A percentile compares a stretch with the other conserved stretches of the same genome.
Conservation (phyloP, 305 asterid species). For the Fraxinus velutina region DNA sequence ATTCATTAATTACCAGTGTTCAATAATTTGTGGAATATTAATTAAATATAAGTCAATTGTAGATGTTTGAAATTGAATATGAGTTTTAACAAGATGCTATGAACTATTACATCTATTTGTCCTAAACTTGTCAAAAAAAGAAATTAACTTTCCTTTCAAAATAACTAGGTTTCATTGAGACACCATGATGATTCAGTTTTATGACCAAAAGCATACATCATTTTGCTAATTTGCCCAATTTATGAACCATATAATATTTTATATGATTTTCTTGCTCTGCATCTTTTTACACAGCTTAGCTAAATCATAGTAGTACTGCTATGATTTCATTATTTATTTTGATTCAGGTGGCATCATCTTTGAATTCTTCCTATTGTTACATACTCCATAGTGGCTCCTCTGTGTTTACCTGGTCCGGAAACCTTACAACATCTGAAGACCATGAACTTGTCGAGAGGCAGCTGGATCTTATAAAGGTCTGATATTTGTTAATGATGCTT, state of each 20-base stretch:
- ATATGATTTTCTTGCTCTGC: neutral
- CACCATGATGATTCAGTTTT: neutral
- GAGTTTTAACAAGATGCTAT: neutral
- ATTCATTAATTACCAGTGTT: neutral
- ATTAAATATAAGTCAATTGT: neutral
- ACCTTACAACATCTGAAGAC: conserved; percentile 72
- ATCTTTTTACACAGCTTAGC: neutral
- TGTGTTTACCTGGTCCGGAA: conserved; percentile 83
- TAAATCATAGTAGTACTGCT: neutral
- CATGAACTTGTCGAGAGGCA: conserved; percentile 99
- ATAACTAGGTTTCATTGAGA: neutral
- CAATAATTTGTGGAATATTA: neutral
- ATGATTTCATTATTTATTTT: conserved; percentile 24
- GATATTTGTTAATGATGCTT: conserved; percentile 21
- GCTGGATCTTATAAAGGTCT: conserved; percentile 85
- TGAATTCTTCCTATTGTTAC: conserved; percentile 90
- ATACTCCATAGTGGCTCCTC: conserved; percentile 78
- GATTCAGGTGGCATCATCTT: conserved; percentile 79
- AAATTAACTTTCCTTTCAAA: neutral
- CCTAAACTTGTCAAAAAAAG: neutral
- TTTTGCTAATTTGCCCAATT: neutral
- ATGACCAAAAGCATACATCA: neutral
- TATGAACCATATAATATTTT: neutral
- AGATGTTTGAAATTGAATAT: neutral
- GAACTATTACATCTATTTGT: neutral